phyloP scores from a whole-genome alignment of 1,284 basidiomycete species.

The Ustilago trichophora region DNA sequence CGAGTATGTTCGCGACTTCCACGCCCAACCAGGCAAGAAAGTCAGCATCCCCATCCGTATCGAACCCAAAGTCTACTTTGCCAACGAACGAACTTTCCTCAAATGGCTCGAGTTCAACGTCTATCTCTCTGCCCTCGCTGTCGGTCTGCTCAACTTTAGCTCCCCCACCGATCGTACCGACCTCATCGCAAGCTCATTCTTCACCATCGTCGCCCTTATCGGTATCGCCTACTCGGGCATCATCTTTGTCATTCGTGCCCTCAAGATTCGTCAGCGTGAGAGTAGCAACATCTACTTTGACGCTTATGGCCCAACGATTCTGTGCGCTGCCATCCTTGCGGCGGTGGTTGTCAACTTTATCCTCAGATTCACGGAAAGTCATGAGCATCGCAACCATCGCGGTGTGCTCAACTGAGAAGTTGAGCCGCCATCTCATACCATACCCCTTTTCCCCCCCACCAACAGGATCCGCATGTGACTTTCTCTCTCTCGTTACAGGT shows the following conservation, averaged over 20 bases:
- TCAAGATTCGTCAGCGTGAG: conserved; percentile 71
- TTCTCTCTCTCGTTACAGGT: too few relatives aligned
- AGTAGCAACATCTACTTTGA: conserved; percentile 65
- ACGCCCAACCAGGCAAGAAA: conserved; percentile 84
- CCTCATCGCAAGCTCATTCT: conserved; percentile 82
- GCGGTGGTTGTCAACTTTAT: conserved; percentile 63
- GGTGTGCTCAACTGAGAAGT: conserved; percentile 51
- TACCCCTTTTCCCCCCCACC: too few relatives aligned
- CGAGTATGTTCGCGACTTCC: conserved; percentile 77
- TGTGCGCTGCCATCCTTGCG: conserved; percentile 55
- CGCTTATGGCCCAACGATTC: conserved; percentile 58
- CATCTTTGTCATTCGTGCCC: conserved; percentile 86
- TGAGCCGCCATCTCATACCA: too few relatives aligned
- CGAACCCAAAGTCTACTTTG: conserved; percentile 98
- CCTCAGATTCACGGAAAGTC: conserved; percentile 52
- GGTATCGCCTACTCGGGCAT: conserved; percentile 87
- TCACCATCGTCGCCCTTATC: conserved; percentile 87
- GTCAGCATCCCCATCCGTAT: conserved; percentile 92
- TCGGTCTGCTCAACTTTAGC: conserved; percentile 78
- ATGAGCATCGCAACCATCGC: conserved; percentile 32
- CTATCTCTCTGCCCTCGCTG: conserved; percentile 64
- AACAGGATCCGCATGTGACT: too few relatives aligned
- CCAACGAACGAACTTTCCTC: conserved; percentile 81
- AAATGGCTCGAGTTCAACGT: conserved; percentile 90
- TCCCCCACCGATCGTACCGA: conserved; percentile 79